A percentile compares a stretch with the other conserved stretches of the same genome.
Conservation (phyloP, 495 filamentous ascomycete genomes). For the Staphylotrichum tortipilum region DNA sequence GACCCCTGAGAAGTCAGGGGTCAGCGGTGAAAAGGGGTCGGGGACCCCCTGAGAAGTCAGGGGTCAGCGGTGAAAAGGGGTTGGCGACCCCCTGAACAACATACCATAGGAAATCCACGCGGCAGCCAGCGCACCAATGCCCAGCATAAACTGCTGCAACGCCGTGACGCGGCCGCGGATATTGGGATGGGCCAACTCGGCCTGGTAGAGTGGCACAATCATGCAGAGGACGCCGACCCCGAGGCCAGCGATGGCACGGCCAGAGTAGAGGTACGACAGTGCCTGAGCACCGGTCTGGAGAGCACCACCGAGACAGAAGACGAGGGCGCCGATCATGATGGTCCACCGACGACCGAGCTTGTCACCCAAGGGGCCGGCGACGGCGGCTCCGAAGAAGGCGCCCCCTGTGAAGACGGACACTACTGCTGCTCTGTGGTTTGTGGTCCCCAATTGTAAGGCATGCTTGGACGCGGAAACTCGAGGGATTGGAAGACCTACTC, state of each 20-base stretch:
- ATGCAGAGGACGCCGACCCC: constrained; percentile 2
- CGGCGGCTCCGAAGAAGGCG: constrained; percentile 1
- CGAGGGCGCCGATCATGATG: constrained; percentile 1
- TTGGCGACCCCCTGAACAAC: no score
- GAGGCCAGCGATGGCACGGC: constrained; percentile 1
- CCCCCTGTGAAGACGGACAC: constrained; percentile 7
- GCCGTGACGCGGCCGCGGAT: constrained; percentile 4
- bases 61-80: not conserved
- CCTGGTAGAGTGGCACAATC: constrained; percentile 6
- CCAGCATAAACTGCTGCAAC: constrained; percentile 8
- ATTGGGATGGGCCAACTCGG: constrained; percentile 5
- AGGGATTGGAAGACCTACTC: not conserved
- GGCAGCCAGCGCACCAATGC: constrained; percentile 2
- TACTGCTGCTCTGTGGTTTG: not conserved
- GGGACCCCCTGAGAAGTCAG: not conserved
- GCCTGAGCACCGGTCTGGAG: constrained; percentile 6
- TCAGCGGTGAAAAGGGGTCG: not conserved
- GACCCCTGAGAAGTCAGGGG: not conserved
- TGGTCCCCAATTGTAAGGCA: not conserved
- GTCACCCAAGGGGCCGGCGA: constrained; percentile 3
- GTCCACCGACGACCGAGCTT: constrained; percentile 6
- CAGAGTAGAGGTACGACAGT: constrained; percentile 5
- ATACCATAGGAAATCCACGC: constrained; percentile 7
- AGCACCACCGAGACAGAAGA: constrained; percentile 5
- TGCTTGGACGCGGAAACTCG: not conserved